These are phyloP conservation scores for Panicum miliaceum DNA, from an alignment of 176 grass and related monocot species.

Conservation along the genomic window DNA sequence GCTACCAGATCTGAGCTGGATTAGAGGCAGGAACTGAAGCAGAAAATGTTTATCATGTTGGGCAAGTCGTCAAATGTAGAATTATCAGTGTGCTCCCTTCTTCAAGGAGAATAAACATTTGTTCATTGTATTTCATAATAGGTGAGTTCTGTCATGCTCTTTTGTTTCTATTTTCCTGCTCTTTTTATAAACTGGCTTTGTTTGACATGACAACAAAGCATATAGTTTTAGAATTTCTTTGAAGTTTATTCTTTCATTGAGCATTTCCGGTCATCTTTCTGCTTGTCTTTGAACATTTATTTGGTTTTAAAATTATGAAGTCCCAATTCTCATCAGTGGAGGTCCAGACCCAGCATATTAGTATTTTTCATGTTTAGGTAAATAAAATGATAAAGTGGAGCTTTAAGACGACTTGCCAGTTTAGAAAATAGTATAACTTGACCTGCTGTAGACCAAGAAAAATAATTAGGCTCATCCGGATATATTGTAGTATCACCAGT, in stretches of 20 bases:
- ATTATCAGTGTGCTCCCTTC: constrained; percentile 63
- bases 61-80: constrained; percentile 98
- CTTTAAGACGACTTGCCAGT: not conserved
- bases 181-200: constrained; percentile 5
- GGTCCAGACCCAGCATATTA: not conserved
- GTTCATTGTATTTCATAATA: constrained; percentile 74
- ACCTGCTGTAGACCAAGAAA: not conserved
- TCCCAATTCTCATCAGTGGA: not conserved
- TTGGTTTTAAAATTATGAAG: not conserved
- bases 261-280: constrained; percentile 6
- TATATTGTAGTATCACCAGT: not conserved
- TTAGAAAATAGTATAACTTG: constrained; percentile 13
- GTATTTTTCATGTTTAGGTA: constrained; percentile 2
- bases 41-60: constrained; percentile 83
- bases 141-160: constrained; percentile 47
- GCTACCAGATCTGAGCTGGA: constrained; percentile 75
- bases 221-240: not conserved
- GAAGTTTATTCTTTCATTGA: not conserved
- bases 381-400: not conserved
- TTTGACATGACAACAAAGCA: not conserved
- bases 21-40: constrained; percentile 78
- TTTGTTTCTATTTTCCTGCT: constrained; percentile 11
- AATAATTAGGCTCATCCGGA: not conserved
- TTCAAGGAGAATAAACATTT: constrained; percentile 82
- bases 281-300: constrained; percentile 29